Conservation (phyloP, 352 stramenopile genomes). For the Phytopythium mirpurense region DNA sequence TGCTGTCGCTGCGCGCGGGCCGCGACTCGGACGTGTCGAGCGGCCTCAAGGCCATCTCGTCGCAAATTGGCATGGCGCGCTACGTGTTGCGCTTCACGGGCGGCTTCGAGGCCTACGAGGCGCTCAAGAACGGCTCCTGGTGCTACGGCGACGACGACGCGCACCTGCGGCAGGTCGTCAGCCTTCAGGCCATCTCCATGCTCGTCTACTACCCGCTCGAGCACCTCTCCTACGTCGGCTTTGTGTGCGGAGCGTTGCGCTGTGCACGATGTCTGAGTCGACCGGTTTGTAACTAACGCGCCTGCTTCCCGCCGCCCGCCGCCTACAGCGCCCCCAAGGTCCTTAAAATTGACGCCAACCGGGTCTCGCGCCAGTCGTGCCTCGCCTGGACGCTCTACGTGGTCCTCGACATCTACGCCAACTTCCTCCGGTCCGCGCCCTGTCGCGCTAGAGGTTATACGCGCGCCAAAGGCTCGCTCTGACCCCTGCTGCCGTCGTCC, state of each 20-base stretch:
- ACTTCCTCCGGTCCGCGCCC: slow-evolving; percentile 48
- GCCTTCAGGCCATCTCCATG: slow-evolving; percentile 73
- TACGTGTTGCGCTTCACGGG: slow-evolving; percentile 80
- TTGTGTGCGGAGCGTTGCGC: slow-evolving; percentile 44
- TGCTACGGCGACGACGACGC: slow-evolving; percentile 71
- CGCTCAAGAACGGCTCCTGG: slow-evolving; percentile 75
- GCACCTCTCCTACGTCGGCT: slow-evolving; percentile 78
- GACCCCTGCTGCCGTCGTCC: background rate
- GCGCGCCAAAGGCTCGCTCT: background rate
- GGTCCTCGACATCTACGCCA: slow-evolving; percentile 73
- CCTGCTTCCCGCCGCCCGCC: no score
- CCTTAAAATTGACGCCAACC: slow-evolving; percentile 67
- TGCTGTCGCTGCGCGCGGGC: slow-evolving; percentile 43
- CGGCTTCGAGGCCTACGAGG: slow-evolving; percentile 62
- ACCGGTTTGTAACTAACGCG: no score
- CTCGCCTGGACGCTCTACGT: slow-evolving; percentile 71
- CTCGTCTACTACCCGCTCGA: slow-evolving; percentile 84
- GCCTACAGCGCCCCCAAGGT: slow-evolving; percentile 65
- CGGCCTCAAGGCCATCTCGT: slow-evolving; percentile 58
- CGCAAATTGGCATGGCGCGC: slow-evolving; percentile 71
- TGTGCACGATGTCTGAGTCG: no score
- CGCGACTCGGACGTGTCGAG: slow-evolving; percentile 46
- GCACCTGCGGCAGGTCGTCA: slow-evolving; percentile 48
- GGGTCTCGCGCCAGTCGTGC: slow-evolving; percentile 65
- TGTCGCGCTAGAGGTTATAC: background rate